Base-by-base conservation (phyloP, 306 rosid genomes). In the Morella rubra region DNA sequence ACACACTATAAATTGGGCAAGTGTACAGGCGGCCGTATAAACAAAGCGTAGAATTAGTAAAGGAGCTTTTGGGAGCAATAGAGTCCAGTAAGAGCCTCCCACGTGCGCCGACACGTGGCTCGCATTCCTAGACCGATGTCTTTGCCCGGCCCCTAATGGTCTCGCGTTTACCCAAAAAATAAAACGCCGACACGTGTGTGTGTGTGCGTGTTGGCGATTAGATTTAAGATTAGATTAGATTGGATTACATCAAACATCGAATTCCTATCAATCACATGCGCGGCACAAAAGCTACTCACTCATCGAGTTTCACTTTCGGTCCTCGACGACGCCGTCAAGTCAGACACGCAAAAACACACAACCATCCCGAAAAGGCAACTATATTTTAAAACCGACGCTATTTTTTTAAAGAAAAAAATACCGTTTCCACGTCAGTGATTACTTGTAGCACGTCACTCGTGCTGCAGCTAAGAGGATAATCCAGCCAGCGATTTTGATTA, bases 91-190 rank as follows among this genome's bases (percentile, higher is more conserved):
- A 16, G 58, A 76, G 83, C 73, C 49, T 3, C 71, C 81, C 81
- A 83, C 86, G 85, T 86, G 67, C 54, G 46, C 79, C 76, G 84
- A 90, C 94, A 90, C 91, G 91, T 80, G 87, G 84, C 89, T 76
- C 90, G 72, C 8, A 50, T 50, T 65, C 73, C 76, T 12, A 76
- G 12, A 44, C 1, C 77, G 37, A 59, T 81, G 86, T 77, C 78
- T 32, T 78, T 67, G 44, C 69, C 20, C 37, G 37, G 37, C 37
- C 14, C 56, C 54, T 72, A 8, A 42, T 69, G 59, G 71, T 70
- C 79, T 73, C 85, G 84, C 84, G 76, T 86, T 54, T 52, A 74
- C 76, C 74, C 70, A 55, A 58, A 85, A 15, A 72, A 71, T 42
- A 64, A 61, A 50, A 20, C 59, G 12, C 44, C 27, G 81, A 45